Base-by-base conservation (phyloP, 805 yeast genomes). In the Wickerhamiella parazyma region DNA sequence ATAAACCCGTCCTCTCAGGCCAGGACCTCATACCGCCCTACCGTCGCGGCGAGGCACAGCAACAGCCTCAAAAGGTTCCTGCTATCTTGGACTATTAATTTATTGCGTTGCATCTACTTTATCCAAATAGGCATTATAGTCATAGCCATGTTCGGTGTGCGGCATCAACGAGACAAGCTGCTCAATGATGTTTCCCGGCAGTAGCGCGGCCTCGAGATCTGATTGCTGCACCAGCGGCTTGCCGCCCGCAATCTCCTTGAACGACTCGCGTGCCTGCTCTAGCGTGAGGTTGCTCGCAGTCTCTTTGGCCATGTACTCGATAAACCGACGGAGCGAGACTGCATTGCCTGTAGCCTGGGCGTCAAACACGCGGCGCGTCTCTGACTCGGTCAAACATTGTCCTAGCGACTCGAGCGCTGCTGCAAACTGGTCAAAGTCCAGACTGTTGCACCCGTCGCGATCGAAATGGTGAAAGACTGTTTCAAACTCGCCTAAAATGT, bases 391-490 rank as follows among this genome's bases (percentile, higher is more conserved):
- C 37, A 65, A 56, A 4, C 57, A 60, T 1, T 67, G 60, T 18
- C 71, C 71, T 19, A 70, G 54, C 33, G 64, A 56, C n/a, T 62
- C 61, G 46, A 71, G 52, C 2, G 72, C 69, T 0, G 63, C 64
- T 3, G 60, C 55, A 47, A 71, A 72, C 51, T 71, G 75, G 9
- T 48, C 39, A 44, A 65, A 65, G 26, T 61, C 59, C 42, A 71
- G 54, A 28, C 60, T 56, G 31, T 62, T 43, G 9, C 31, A 25
- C 14, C 18, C 19, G 20, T 63, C 61, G 25, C 53, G 57, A 47
- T 62, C 67, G 46, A 66, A 66, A 45, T 62, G 64, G 9, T 69
- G 53, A 48, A 72, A 71, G 12, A 68, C 63, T 4, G 65, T 52
- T 48, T 67, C 71, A 49, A 67, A 67, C 43, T 69, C 71, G 36